phyloP scores from a whole-genome alignment of 1,139 yeast species.

The Taphrina deformans region DNA sequence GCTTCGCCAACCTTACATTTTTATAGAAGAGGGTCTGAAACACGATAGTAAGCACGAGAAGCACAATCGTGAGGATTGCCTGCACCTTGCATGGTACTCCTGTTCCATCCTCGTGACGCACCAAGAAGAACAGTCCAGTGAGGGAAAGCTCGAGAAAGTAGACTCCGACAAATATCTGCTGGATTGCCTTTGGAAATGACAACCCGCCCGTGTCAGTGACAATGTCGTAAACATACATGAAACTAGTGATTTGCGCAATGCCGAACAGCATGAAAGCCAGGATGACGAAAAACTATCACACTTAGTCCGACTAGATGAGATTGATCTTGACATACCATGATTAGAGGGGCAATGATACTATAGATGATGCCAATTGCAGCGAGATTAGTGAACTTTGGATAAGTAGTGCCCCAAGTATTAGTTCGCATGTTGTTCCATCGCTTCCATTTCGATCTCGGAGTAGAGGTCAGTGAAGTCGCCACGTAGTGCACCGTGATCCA shows the following conservation, averaged over 20 bases:
- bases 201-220: slow-evolving; percentile 77
- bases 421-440: slow-evolving; percentile 65
- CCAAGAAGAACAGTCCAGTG: slow-evolving; percentile 82
- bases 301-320: too few species aligned
- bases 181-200: slow-evolving; percentile 81
- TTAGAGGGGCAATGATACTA: slow-evolving; percentile 76
- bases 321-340: slow-evolving; percentile 49
- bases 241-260: slow-evolving; percentile 75
- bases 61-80: slow-evolving; percentile 59
- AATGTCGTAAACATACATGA: slow-evolving; percentile 67
- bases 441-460: slow-evolving; percentile 83
- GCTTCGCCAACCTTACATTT: slow-evolving; percentile 41
- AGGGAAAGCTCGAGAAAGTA: slow-evolving; percentile 84
- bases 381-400: slow-evolving; percentile 80
- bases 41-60: slow-evolving; percentile 64
- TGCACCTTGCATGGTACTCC: slow-evolving; percentile 37
- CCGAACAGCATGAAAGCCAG: slow-evolving; percentile 70
- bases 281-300: slow-evolving; percentile 54
- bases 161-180: slow-evolving; percentile 83
- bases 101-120: slow-evolving; percentile 42
- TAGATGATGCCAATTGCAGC: slow-evolving; percentile 78
- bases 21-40: slow-evolving; percentile 60
- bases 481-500: slow-evolving; percentile 69
- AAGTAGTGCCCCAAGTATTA: slow-evolving; percentile 82
- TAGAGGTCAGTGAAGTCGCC: slow-evolving; percentile 69